Evolutionary conservation across 169 alveolate species (phyloP), one percentile per base, ranked within the genome.

Genomic region (Perkinsus marinus): DNA sequence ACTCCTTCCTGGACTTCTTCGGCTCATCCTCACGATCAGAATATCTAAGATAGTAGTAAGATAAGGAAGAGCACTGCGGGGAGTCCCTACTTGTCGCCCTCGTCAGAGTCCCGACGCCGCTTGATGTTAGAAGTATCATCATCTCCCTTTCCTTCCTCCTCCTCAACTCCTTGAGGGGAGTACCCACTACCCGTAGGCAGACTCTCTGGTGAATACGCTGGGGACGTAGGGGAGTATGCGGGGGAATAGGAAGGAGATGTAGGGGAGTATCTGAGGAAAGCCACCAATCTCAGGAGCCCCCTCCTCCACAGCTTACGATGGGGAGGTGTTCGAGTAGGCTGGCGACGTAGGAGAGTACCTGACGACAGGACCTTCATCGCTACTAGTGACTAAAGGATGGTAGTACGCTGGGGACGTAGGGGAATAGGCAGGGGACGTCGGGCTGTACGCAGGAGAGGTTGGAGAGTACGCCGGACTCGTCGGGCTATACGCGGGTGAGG

Each of bases 291-390:
- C 79, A 57, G 26, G 93, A 5, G 96, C 93, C 34, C 90, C 93
- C n/a, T 92, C 91, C 2, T 92, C 68, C 90, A 89, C 68, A 43
- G 92, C 90, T 68, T 92, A 92, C 17, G 93, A 93, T 38, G 93
- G 94, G 26, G 95, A 94, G 39, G 95, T 37, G 30, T 91, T 91
- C 19, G 95, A 91, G 92, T 95, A 95, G 68, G 93, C 91, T 38
- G 98, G 98, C 7, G 97, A 95, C 10, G 98, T 96, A 10, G 98
- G 98, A 3, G 98, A 95, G 93, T 96, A 96, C 39, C 94, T 95
- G 3, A 57, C 79, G 3, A 0, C 37, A 57, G 17, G 17, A 17
- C 17, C 68, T 9, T 9, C 9, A 41, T 94, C 46, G 7, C 95
- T n/a, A 95, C 13, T 92, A 92, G 43, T 94, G 94, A 30, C 92